Evolutionary conservation across 2,329 filamentous ascomycete genomes (phyloP).

Genomic region (Magnaporthiopsis poae): DNA sequence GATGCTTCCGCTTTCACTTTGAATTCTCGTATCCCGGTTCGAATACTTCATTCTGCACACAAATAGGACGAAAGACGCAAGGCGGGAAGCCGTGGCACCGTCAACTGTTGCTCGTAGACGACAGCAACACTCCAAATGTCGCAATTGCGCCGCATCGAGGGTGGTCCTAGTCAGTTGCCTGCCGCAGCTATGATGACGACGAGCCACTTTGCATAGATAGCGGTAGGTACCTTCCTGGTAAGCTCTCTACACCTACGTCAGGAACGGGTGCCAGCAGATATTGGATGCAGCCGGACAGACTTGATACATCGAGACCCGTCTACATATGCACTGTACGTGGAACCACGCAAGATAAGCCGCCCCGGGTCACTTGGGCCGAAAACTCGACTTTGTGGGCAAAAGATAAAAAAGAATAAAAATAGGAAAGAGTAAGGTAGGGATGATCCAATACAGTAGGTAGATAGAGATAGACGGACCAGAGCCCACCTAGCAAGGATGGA

Average conservation of each 20-base stretch:
- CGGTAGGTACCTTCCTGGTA: not conserved
- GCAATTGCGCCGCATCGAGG: not conserved
- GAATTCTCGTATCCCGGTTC: not conserved
- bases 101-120: not conserved
- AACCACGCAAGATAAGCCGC: not conserved
- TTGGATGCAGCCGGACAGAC: not conserved
- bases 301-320: not conserved
- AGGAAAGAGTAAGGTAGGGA: not conserved
- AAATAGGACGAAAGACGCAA: not conserved
- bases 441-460: not conserved
- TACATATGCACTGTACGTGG: not conserved
- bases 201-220: not conserved
- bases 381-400: not conserved
- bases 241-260: not conserved
- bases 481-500: not conserved
- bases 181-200: not conserved
- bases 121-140: not conserved
- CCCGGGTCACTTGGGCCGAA: not conserved
- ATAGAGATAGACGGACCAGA: not conserved
- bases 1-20: not conserved
- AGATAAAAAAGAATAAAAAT: not conserved
- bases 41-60: not conserved
- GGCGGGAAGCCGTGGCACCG: not conserved
- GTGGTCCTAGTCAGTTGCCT: not conserved
- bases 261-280: not conserved